Conservation (phyloP, 2,329 filamentous ascomycete species). For the Talaromyces sp. region DNA sequence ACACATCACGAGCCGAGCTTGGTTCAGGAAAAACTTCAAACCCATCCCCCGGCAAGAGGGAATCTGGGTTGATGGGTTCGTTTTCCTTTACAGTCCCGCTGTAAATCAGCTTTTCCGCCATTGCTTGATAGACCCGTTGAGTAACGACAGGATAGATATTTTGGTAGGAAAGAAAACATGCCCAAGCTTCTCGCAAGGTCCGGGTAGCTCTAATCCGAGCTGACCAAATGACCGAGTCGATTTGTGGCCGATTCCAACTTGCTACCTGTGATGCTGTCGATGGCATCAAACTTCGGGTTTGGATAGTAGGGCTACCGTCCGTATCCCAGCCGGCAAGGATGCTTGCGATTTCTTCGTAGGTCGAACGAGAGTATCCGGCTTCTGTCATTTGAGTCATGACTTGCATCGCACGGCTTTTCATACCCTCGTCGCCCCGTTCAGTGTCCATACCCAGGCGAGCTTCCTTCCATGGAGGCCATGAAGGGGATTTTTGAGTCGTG, state of each 20-base stretch:
- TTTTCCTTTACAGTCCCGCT: conserved; percentile 14
- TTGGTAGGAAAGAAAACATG: conserved; percentile 55
- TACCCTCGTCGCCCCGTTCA: conserved; percentile 50
- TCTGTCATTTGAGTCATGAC: conserved; percentile 53
- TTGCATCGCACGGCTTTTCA: conserved; percentile 51
- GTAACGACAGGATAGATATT: conserved; percentile 32
- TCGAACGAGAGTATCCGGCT: conserved; percentile 48
- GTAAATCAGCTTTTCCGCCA: conserved; percentile 51
- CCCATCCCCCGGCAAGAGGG: conserved; percentile 49
- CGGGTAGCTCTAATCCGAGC: conserved; percentile 55
- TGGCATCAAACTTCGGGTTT: conserved; percentile 41
- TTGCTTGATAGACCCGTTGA: conserved; percentile 47
- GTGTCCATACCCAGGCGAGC: conserved; percentile 56
- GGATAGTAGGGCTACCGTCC: conserved; percentile 58
- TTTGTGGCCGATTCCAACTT: conserved; percentile 10
- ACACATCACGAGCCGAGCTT: conserved; percentile 50
- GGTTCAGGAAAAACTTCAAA: conserved; percentile 51
- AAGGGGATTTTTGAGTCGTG: conserved; percentile 53
- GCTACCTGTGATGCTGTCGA: conserved; percentile 7
- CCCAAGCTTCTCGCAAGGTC: conserved; percentile 59
- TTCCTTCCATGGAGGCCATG: conserved; percentile 63
- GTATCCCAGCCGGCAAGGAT: conserved; percentile 59
- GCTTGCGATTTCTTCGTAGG: conserved; percentile 49
- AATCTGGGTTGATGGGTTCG: conserved; percentile 17
- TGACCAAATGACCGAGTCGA: conserved; percentile 43